Conservation (phyloP, 768 basidiomycete species). For the Suillus luteus region DNA sequence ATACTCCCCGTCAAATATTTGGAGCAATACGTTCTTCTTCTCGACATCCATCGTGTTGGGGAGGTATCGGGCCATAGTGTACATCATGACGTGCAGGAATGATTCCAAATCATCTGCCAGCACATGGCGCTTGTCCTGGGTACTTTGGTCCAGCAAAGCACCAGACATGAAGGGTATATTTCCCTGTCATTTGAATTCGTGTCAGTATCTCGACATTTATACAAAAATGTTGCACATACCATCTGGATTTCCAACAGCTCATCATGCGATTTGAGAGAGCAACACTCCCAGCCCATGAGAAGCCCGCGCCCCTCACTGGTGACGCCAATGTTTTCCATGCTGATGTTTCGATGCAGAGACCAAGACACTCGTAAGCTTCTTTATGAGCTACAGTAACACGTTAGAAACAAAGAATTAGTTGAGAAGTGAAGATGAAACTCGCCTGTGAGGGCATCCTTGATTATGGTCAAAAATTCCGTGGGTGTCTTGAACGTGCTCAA, state of each 20-base stretch:
- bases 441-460: constrained; percentile 4
- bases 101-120: constrained; percentile 14
- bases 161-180: constrained; percentile 25
- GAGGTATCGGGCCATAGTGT: constrained; percentile 17
- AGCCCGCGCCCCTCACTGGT: constrained; percentile 14
- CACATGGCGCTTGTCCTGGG: constrained; percentile 8
- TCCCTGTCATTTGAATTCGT: constrained; percentile 4
- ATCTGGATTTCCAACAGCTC: background rate
- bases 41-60: constrained; percentile 10
- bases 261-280: background rate
- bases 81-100: constrained; percentile 15
- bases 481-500: background rate
- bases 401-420: background rate
- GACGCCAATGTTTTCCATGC: constrained; percentile 24
- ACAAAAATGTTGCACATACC: background rate
- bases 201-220: background rate
- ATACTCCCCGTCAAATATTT: background rate
- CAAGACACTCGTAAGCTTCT: constrained; percentile 16
- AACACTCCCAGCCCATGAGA: background rate
- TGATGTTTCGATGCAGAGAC: constrained; percentile 31
- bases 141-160: constrained; percentile 10
- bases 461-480: background rate
- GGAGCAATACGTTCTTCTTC: background rate
- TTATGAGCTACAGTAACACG: constrained; percentile 19
- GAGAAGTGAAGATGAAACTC: background rate